Base-by-base conservation (phyloP, 2,329 filamentous ascomycete species). In the Diaporthe helianthi region DNA sequence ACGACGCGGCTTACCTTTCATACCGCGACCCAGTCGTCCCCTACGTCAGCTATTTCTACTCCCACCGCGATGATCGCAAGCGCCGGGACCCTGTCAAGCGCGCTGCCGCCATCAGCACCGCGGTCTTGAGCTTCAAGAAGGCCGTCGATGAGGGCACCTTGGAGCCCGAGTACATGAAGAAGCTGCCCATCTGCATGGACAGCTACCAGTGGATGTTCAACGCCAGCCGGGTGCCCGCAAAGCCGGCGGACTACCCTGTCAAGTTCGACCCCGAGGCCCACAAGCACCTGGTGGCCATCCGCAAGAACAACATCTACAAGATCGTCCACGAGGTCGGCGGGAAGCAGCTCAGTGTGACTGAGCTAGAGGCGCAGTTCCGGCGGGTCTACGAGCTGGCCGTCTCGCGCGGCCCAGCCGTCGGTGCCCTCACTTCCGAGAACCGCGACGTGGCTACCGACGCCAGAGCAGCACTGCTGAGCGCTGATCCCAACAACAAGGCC, bases 201-300 rank as follows among this genome's bases (percentile, higher is more conserved):
- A 96, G 93, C 78, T 98, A 98, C 85, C 86, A 97, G 83, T 98
- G 91, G 88, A 99, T 99, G 96, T 99, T 99, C 88, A 98, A 99
- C 82, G 90, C 89, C 81, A 92, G 89, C 80, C 91, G 96, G 75
- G 90, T 98, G 49, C 91, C 95, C 36, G 92, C 92, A 66, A 91
- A 91, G 76, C 92, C 93, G 15, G 87, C 90, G 41, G 96, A 99
- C 79, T 89, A 93, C 77, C 92, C 93, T 12, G 84, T 92, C 78
- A 98, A 98, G 83, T 97, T 91, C 81, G 82, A 90, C 13, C 82
- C 88, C 69, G 83, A 88, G 71, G 87, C 92, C 72, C 88, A 98
- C 85, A 92, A 95, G 83, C 92, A 98, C 83, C 93, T 99, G 74
- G 82, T 97, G 60, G 96, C 89, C 46, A 87, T 98, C 71, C 91